These are phyloP conservation scores for Neonectria punicea DNA, from an alignment of 2,329 filamentous ascomycete species.

Conservation along the genomic window DNA sequence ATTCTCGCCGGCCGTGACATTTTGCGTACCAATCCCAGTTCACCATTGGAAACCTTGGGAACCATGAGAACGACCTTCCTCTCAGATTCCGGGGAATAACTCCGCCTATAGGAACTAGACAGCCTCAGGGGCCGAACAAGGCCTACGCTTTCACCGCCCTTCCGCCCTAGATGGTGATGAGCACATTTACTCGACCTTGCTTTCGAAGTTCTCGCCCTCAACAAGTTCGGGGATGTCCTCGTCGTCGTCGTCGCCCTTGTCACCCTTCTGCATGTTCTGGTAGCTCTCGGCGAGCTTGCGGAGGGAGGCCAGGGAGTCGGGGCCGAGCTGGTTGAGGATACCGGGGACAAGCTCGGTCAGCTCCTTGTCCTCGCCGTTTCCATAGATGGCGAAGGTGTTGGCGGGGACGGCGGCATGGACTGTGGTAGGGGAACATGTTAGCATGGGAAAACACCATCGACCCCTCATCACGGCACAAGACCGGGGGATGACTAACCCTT, in stretches of 20 bases:
- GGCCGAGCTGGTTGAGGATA: slow-evolving; percentile 99
- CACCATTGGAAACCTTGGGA: slow-evolving; percentile 39
- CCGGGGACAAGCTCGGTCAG: slow-evolving; percentile 98
- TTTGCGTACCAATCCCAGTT: slow-evolving; percentile 43
- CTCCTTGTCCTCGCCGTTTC: slow-evolving; percentile 99
- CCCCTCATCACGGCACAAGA: slow-evolving; percentile 26
- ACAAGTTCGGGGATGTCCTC: slow-evolving; percentile 98
- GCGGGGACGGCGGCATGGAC: slow-evolving; percentile 96
- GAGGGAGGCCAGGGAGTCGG: slow-evolving; percentile 96
- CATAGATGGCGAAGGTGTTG: slow-evolving; percentile 99
- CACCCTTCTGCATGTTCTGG: slow-evolving; percentile 98
- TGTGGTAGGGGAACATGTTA: slow-evolving; percentile 52
- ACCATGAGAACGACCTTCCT: slow-evolving; percentile 41
- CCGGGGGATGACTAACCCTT: slow-evolving; percentile 76
- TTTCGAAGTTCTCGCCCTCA: slow-evolving; percentile 97
- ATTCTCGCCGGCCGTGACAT: slow-evolving; percentile 41
- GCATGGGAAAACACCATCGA: slow-evolving; percentile 32
- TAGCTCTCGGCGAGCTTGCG: slow-evolving; percentile 99
- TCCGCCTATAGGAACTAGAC: slow-evolving; percentile 40
- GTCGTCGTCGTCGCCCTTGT: slow-evolving; percentile 85
- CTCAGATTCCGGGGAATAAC: slow-evolving; percentile 36
- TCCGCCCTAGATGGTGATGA: slow-evolving; percentile 33
- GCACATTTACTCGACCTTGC: slow-evolving; percentile 85
- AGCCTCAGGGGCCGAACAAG: slow-evolving; percentile 37
- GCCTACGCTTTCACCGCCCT: slow-evolving; percentile 41